These are phyloP conservation scores for Lactifluus volemus DNA, from an alignment of 768 basidiomycete species.

Conservation along the genomic window DNA sequence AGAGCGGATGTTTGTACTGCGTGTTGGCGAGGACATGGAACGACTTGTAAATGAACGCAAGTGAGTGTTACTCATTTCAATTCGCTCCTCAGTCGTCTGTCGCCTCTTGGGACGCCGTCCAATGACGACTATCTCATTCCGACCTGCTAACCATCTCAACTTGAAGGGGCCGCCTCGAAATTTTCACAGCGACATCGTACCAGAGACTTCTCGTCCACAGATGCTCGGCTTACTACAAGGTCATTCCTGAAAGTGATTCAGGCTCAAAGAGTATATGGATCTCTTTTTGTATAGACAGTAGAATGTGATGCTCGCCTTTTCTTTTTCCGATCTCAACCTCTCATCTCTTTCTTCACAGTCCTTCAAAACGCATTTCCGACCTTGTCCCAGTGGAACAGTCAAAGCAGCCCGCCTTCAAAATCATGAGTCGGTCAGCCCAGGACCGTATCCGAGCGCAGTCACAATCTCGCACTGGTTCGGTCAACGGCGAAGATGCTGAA, in stretches of 20 bases:
- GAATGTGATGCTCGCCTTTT: conserved; percentile 49
- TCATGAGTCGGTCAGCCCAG: conserved; percentile 62
- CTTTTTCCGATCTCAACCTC: conserved; percentile 6
- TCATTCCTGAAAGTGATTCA: conserved; percentile 62
- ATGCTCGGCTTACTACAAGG: conserved; percentile 72
- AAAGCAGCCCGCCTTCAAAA: conserved; percentile 74
- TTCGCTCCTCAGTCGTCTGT: neutral
- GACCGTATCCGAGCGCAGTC: conserved; percentile 49
- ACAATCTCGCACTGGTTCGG: conserved; percentile 64
- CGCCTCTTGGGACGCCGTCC: neutral
- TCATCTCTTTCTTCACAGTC: conserved; percentile 37
- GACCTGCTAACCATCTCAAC: conserved; percentile 8
- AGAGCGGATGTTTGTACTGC: conserved; percentile 80
- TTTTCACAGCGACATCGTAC: conserved; percentile 67
- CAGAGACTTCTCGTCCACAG: conserved; percentile 82
- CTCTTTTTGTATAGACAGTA: conserved; percentile 49
- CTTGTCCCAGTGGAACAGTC: conserved; percentile 68
- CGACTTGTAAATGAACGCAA: conserved; percentile 63
- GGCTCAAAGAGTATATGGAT: conserved; percentile 56
- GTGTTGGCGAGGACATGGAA: conserved; percentile 85
- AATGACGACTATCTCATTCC: neutral
- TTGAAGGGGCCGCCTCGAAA: conserved; percentile 51
- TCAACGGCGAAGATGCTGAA: conserved; percentile 67
- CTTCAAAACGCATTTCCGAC: conserved; percentile 59
- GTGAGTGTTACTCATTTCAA: conserved; percentile 34